Conservation (phyloP, 2,329 filamentous ascomycete species). For the Orbilia brochopaga region DNA sequence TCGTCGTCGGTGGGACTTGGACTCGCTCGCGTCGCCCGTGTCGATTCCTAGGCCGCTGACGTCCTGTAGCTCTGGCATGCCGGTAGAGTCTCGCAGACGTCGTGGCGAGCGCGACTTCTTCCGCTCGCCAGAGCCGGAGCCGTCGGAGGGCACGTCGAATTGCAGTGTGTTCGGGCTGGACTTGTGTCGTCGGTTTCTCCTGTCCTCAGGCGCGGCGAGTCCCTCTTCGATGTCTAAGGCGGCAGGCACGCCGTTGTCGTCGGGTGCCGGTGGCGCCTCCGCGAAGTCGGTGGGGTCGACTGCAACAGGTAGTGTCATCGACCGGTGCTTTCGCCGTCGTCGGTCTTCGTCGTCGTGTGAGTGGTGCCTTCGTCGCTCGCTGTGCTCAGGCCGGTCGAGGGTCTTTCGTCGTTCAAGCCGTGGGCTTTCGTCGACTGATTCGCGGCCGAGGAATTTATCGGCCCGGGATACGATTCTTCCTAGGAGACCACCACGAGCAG, state of each 20-base stretch:
- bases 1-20: slow-evolving; percentile 31
- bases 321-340: slow-evolving; percentile 39
- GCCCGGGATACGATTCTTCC: slow-evolving; percentile 28
- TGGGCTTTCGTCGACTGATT: slow-evolving; percentile 26
- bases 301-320: slow-evolving; percentile 28
- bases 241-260: slow-evolving; percentile 23
- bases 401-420: slow-evolving; percentile 36
- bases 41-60: slow-evolving; percentile 39
- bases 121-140: slow-evolving; percentile 27
- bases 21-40: slow-evolving; percentile 30
- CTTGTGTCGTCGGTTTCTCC: slow-evolving; percentile 27
- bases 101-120: slow-evolving; percentile 27
- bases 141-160: slow-evolving; percentile 39
- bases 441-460: slow-evolving; percentile 28
- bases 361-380: slow-evolving; percentile 32
- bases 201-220: slow-evolving; percentile 21
- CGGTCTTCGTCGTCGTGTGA: slow-evolving; percentile 30
- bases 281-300: slow-evolving; percentile 35
- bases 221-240: slow-evolving; percentile 9
- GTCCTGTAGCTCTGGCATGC: slow-evolving; percentile 35
- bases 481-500: slow-evolving; percentile 31
- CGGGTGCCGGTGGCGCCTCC: slow-evolving; percentile 21
- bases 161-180: slow-evolving; percentile 34
- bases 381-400: slow-evolving; percentile 23
- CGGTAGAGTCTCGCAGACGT: slow-evolving; percentile 4